phyloP scores from a whole-genome alignment of 441 rosid species.

The Melastoma candidum region DNA sequence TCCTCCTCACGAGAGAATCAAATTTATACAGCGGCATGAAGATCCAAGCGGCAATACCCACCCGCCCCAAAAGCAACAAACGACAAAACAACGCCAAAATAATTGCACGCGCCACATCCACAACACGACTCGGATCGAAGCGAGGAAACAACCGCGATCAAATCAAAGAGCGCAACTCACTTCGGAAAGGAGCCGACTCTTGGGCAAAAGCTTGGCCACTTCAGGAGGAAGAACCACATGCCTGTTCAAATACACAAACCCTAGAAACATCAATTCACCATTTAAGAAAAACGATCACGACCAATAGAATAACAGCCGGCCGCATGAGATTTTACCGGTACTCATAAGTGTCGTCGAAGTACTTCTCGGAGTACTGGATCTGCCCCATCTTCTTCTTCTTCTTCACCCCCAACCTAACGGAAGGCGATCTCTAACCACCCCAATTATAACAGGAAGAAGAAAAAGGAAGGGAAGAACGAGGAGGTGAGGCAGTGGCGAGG shows the following conservation, averaged over 20 bases:
- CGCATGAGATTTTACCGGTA: slow-evolving; percentile 41
- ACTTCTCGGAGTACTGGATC: too few relatives aligned
- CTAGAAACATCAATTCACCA: background rate
- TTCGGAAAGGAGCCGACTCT: slow-evolving; percentile 58
- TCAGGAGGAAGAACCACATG: slow-evolving; percentile 91
- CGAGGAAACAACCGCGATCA: too few relatives aligned
- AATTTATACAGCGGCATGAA: too few relatives aligned
- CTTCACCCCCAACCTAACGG: slow-evolving; percentile 70
- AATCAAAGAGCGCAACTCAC: slow-evolving; percentile 24
- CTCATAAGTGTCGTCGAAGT: slow-evolving; percentile 40
- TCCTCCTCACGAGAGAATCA: too few relatives aligned
- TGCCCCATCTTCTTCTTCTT: slow-evolving; percentile 55
- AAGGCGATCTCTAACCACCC: background rate
- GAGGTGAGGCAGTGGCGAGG: too few relatives aligned
- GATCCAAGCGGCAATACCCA: too few relatives aligned
- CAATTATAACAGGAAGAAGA: too few relatives aligned
- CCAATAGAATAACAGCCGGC: background rate
- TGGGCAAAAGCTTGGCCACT: slow-evolving; percentile 40
- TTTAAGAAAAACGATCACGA: background rate
- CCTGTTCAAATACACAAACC: slow-evolving; percentile 25
- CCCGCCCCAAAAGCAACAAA: too few relatives aligned
- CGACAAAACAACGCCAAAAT: too few relatives aligned
- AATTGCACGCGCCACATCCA: too few relatives aligned
- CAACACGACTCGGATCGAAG: too few relatives aligned
- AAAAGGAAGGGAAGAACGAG: too few relatives aligned